phyloP scores from a whole-genome alignment of 805 yeast genomes.

The Kodamaea jinghongensis region DNA sequence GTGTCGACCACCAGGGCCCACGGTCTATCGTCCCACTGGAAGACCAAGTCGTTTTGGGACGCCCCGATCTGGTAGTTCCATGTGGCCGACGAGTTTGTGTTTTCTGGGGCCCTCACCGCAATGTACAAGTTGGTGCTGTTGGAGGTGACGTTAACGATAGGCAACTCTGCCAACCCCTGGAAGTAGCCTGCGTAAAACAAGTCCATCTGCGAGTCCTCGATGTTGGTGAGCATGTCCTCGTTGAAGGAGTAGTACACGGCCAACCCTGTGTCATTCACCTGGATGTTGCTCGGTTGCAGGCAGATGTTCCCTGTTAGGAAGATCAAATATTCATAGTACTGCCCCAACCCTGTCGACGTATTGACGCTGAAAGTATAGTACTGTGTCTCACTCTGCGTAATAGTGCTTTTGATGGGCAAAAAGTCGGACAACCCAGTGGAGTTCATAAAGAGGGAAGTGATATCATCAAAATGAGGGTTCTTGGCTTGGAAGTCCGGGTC shows the following conservation, averaged over 20 bases:
- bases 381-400: slow-evolving; percentile 38
- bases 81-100: slow-evolving; percentile 28
- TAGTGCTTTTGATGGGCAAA: slow-evolving; percentile 34
- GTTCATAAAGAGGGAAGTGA: background rate
- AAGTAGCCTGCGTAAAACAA: slow-evolving; percentile 35
- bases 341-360: slow-evolving; percentile 44
- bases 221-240: slow-evolving; percentile 28
- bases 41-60: slow-evolving; percentile 59
- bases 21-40: slow-evolving; percentile 63
- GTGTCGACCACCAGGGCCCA: slow-evolving; percentile 64
- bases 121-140: slow-evolving; percentile 26
- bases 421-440: slow-evolving; percentile 34
- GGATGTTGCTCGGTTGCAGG: slow-evolving; percentile 20
- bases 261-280: slow-evolving; percentile 24
- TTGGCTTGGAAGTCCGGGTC: background rate
- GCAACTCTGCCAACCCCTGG: slow-evolving; percentile 38
- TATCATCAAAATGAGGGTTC: background rate
- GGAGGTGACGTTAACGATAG: slow-evolving; percentile 13
- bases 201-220: slow-evolving; percentile 28
- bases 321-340: slow-evolving; percentile 45
- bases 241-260: slow-evolving; percentile 41
- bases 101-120: slow-evolving; percentile 41
- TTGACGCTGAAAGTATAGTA: slow-evolving; percentile 44
- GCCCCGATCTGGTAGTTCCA: slow-evolving; percentile 71
- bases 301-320: slow-evolving; percentile 54